Conservation (phyloP, 768 basidiomycete species). For the Boletus edulis region DNA sequence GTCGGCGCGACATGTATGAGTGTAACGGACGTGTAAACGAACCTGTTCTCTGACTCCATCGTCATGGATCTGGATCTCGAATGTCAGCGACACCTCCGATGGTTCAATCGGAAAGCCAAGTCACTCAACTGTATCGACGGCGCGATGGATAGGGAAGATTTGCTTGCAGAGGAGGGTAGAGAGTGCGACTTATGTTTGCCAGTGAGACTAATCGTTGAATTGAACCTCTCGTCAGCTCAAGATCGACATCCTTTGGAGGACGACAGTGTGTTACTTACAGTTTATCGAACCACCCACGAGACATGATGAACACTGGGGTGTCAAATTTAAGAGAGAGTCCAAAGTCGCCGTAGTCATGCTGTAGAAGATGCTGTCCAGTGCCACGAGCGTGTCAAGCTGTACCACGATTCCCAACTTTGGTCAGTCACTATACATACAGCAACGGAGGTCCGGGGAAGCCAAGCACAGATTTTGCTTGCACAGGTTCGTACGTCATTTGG, state of each 20-base stretch:
- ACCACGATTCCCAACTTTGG: neutral
- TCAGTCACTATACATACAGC: too few species aligned
- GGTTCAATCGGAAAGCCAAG: neutral
- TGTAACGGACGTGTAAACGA: neutral
- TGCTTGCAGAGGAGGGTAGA: neutral
- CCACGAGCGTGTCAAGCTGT: neutral
- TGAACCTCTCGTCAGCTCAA: neutral
- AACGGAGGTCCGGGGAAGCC: too few species aligned
- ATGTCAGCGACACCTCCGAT: neutral
- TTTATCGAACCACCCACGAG: constrained; percentile 5
- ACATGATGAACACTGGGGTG: neutral
- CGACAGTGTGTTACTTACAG: neutral
- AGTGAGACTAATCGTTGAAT: neutral
- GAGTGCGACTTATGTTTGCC: neutral
- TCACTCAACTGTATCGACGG: constrained; percentile 9
- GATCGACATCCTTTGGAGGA: neutral
- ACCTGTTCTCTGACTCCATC: constrained; percentile 1
- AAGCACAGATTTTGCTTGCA: too few species aligned
- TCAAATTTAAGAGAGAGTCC: neutral
- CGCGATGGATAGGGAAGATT: too few species aligned
- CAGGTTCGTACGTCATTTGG: too few species aligned
- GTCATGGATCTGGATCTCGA: constrained; percentile 4
- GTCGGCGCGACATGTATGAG: too few species aligned
- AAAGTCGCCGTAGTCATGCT: neutral
- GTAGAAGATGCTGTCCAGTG: too few species aligned